Base-by-base conservation (phyloP, 352 stramenopile species). In the Peronospora destructor region DNA sequence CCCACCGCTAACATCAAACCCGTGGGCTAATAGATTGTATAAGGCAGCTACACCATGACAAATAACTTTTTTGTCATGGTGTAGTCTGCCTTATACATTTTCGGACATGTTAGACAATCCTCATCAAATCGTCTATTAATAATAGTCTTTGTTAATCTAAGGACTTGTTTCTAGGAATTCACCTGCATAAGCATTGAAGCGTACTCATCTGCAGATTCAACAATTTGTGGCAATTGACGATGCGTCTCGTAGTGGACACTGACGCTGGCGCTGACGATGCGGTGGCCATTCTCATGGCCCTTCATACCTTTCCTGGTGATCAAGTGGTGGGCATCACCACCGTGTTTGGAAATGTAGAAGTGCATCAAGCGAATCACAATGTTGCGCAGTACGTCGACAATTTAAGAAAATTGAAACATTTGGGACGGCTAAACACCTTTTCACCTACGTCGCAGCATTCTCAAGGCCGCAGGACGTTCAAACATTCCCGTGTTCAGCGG, bases 321-420 rank as follows among this genome's bases (percentile, higher is more conserved):
- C 57, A 72, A 10, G 64, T 91, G 3, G 66, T 85, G 41, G 76
- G 64, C 28, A 64, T 91, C 59, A 91, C 79, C 33, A 90, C 82
- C 13, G 75, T 92, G 49, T 91, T 89, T 30, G 82, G 82, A 39
- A 92, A 92, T 54, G 82, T 92, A 30, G 68, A 87, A 45, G 40
- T 92, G 37, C 73, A 79, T 42, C 82, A 91, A 61, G 79, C 77
- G 42, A 84, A 80, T 56, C 79, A 92, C 68, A 92, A 92, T 60
- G 72, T 87, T 12, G 64, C 64, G 21, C 73, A 90, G 81, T 92
- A 54, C 46, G 73, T 75, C 25, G 34, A 39, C 4, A 14, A 45
- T 0, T 6, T 16, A n/a, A 9, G 23, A 6, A 26, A 26, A 26
- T 16, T 36, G 17, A 32, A 42, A 38, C 11, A 36, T 14, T 36